Percentiles rank a stretch among this genome's conserved stretches.
phyloP scores from a whole-genome alignment of 106 monocot species.

The Dendrobium chrysotoxum region DNA sequence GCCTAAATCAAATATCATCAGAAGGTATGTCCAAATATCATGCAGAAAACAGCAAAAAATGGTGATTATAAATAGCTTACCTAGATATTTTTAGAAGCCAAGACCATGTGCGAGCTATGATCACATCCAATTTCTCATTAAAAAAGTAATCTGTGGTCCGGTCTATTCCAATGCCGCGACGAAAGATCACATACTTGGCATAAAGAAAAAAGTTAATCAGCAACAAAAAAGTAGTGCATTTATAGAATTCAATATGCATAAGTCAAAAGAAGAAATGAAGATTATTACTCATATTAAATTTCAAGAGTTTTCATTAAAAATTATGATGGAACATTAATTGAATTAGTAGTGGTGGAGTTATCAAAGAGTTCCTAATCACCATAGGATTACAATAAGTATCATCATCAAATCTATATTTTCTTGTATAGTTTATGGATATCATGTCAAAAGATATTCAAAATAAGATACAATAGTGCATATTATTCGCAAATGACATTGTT shows the following conservation, averaged over 20 bases:
- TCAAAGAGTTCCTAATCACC: neutral
- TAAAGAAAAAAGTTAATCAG: neutral
- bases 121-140: constrained; percentile 26
- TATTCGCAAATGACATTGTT: too few species aligned
- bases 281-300: neutral
- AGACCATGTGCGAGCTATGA: constrained; percentile 18
- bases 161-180: constrained; percentile 29
- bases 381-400: neutral
- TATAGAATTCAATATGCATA: neutral
- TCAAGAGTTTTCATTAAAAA: neutral
- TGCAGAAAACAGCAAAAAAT: neutral
- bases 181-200: constrained; percentile 24
- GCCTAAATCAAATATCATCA: constrained; percentile 20
- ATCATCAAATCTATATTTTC: neutral
- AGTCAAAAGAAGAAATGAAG: neutral
- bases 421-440: neutral
- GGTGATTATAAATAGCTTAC: constrained; percentile 2
- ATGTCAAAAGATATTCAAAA: neutral
- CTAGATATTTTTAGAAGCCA: constrained; percentile 12
- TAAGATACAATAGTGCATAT: too few species aligned
- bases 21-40: neutral
- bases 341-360: neutral
- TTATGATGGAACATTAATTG: neutral
- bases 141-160: constrained; percentile 25
- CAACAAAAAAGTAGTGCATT: neutral